phyloP scores from a whole-genome alignment of 352 stramenopile species.

The Ochromonadaceae sp. region DNA sequence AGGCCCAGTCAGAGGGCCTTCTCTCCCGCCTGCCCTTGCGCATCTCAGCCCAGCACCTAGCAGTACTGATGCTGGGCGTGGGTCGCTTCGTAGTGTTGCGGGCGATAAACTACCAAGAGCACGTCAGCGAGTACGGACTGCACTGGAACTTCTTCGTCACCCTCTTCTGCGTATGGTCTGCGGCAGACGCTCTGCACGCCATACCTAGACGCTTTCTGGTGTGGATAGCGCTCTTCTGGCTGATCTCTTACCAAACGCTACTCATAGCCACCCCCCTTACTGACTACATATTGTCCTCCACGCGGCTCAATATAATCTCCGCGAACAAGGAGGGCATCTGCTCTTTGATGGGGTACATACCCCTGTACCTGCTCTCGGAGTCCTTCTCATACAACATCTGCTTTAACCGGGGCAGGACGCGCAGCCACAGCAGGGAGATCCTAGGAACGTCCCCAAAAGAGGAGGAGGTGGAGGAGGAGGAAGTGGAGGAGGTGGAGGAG shows the following conservation, averaged over 20 bases:
- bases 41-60: constrained; percentile 13
- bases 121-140: constrained; percentile 94
- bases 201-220: constrained; percentile 14
- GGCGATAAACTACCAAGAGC: constrained; percentile 46
- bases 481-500: too few species aligned
- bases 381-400: too few species aligned
- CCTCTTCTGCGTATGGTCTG: constrained; percentile 38
- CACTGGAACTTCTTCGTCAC: constrained; percentile 99
- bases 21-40: neutral
- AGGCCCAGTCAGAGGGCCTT: too few species aligned
- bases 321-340: constrained; percentile 89
- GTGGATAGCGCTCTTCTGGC: constrained; percentile 25
- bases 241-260: constrained; percentile 62
- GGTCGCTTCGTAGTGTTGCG: constrained; percentile 56
- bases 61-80: constrained; percentile 34
- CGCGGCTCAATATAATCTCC: constrained; percentile 53
- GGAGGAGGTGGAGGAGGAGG: too few species aligned
- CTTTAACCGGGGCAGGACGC: too few species aligned
- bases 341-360: constrained; percentile 73
- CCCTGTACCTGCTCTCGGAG: constrained; percentile 56
- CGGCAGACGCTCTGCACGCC: neutral
- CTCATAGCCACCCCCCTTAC: constrained; percentile 48
- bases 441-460: too few species aligned
- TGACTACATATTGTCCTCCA: constrained; percentile 52
- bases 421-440: too few species aligned